Evolutionary conservation across 768 basidiomycete genomes (phyloP), one percentile per base, ranked within the genome.

Genomic region (Kwoniella europaea): DNA sequence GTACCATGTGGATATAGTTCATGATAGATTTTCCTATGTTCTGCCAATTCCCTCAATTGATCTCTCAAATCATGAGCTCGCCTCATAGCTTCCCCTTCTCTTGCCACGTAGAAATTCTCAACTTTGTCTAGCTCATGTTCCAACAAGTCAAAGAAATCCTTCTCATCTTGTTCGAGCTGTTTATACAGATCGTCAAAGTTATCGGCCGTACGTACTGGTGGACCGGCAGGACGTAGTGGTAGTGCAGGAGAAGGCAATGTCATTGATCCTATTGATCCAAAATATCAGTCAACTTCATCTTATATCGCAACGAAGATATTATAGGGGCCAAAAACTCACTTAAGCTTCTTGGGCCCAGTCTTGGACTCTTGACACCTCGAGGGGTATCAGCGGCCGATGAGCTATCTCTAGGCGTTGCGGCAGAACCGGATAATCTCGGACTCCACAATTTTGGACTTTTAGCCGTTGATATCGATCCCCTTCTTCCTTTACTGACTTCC

Each of bases 101-200:
- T 87, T 27, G 88, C 88, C 5, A 87, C 77, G 80, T 92, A 98
- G 82, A 99, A 99, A 0, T 85, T 84, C 69, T 92, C 92, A 13
- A 98, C 89, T 82, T 96, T 97, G 22, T 90, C 89, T 2, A 98
- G 85, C 80, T 99, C 90, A 0, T 79, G 79, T 74, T 97, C 92
- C 7, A 98, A 86, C 24, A 89, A 86, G 2, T 88, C 86, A 70
- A 98, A 92, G 85, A 97, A 98, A 6, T 86, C 86, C 41, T 84
- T 78, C 77, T 95, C 91, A 24, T 87, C 84, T 0, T 88, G 86
- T 13, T 89, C 86, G 20, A 94, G 85, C 10, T 86, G 82, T 4
- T 87, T 85, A 18, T 91, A 80, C 20, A 86, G 73, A 20, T 86
- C 83, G 0, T 81, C 76, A 29, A 86, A 76, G 10, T 79, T 71